Evolutionary conservation across 73 alveolate species (phyloP), one percentile per base, ranked within the genome.

Genomic region (Paraurostyla sp.): DNA sequence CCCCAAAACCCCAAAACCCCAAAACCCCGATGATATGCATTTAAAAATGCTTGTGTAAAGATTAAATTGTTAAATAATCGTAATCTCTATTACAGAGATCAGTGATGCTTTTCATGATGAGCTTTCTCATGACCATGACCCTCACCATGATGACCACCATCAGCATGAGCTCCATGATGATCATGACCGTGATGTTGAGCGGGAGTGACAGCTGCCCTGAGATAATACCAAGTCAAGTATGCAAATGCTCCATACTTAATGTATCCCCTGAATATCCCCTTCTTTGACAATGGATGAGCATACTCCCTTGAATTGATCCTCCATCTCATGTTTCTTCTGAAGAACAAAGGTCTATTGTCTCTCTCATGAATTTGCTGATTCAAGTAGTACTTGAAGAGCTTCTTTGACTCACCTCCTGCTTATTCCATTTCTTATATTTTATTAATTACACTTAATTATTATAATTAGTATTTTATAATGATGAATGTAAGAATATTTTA

Each of bases 321-420:
- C 94, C 94, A 89, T 89, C 94, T 75, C 80, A 71, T 0, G 75
- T 22, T 85, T 81, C 94, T 89, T 60, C 89, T 50, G 89, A 89
- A 89, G 76, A 89, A 89, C 41, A 89, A 49, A 13, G 94, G 94
- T 50, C 85, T 80, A 32, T 43, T 73, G 35, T 71, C 83, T 45
- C 94, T 58, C 41, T 62, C 54, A 16, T 27, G 22, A 20, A 65
- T 60, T 62, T 75, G 41, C 32, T 46, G 30, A 30, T 85, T 88
- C 7, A 85, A 54, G 71, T 85, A 54, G 49, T 83, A 83, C 36
- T 83, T 83, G 76, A 83, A 83, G 75, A 83, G 85, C n/a, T 65
- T 40, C 57, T 50, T 35, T 23, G 71, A 58, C 11, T 29, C 84
- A 29, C 51, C 58, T 22, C 15, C 49, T 48, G 23, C 40, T 22